Conservation (phyloP, 2,329 filamentous ascomycete genomes). For the Xylariomycetidae sp. region DNA sequence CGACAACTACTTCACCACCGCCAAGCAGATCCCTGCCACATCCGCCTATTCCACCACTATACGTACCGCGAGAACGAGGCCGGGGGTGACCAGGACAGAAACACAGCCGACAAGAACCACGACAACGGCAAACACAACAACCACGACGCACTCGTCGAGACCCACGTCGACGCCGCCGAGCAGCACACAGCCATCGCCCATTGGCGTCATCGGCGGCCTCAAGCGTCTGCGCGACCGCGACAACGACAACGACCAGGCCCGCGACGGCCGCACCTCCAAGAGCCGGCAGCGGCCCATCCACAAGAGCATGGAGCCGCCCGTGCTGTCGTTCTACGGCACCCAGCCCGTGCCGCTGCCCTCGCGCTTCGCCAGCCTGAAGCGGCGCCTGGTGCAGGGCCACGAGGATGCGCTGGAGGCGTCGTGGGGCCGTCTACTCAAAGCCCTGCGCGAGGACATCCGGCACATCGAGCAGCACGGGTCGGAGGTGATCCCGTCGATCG, state of each 20-base stretch:
- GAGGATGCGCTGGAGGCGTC: constrained; percentile 49
- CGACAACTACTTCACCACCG: constrained; percentile 5
- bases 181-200: neutral
- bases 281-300: constrained; percentile 24
- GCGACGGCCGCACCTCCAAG: constrained; percentile 25
- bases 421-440: constrained; percentile 48
- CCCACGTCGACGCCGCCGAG: neutral
- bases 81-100: constrained; percentile 4
- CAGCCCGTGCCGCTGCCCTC: constrained; percentile 53
- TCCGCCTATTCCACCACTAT: neutral
- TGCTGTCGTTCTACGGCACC: constrained; percentile 51
- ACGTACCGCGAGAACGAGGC: neutral
- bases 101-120: constrained; percentile 4
- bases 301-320: constrained; percentile 41
- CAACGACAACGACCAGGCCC: constrained; percentile 14
- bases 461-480: constrained; percentile 45
- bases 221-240: constrained; percentile 26
- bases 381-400: constrained; percentile 45
- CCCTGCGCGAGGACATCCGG: constrained; percentile 44
- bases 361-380: constrained; percentile 52
- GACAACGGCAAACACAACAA: constrained; percentile 1
- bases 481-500: constrained; percentile 49
- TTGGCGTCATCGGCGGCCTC: constrained; percentile 15
- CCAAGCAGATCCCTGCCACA: neutral
- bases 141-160: constrained; percentile 1